Base-by-base conservation (phyloP, 345 rosid genomes). In the Syzygium aromaticum region DNA sequence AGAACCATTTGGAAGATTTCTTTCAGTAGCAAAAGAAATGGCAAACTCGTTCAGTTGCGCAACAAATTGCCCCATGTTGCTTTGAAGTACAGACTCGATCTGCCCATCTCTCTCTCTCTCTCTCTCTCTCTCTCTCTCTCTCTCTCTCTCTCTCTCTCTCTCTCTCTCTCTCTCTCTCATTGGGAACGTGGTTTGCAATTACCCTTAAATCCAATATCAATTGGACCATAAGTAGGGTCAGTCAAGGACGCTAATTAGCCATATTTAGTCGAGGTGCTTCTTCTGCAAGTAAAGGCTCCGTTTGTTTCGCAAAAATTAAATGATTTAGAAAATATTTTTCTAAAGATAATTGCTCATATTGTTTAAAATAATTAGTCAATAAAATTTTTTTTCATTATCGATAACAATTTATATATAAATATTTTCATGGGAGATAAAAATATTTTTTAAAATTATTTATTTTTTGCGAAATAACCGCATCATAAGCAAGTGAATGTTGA, bases 211-310 rank as follows among this genome's bases (percentile, higher is more conserved):
- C 8, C 67, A 59, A 59, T 30, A 59, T 59, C 67, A 59, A 59
- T 2, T 5, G 11, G 30, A 59, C 11, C 67, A 59, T 27, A 59
- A 59, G 67, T 27, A 59, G n/a, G 13, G 67, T 27, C 33, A 2
- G 30, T 59, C 30, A 27, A 25, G 67, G 30, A 59, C 8, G 4
- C 16, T 27, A 12, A 59, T 12, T 59, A 5, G 67, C 30, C 67
- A 59, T 59, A 59, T 12, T 59, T 59, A 5, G 1, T 59, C 0
- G 2, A 59, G 30, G 30, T 12, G 16, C 8, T 27, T 11, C 4
- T 0, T 59, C 0, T 0, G 2, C 27, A 43, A 43, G 46, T 43
- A 43, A 43, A 43, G 46, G 46, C 46, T 43, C 46, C 46, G 46
- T 43, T 43, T 43, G 46, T 43, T 43, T 43, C 1, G 46, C 7